phyloP scores from a whole-genome alignment of 495 filamentous ascomycete species.

The Podospora anserina region DNA sequence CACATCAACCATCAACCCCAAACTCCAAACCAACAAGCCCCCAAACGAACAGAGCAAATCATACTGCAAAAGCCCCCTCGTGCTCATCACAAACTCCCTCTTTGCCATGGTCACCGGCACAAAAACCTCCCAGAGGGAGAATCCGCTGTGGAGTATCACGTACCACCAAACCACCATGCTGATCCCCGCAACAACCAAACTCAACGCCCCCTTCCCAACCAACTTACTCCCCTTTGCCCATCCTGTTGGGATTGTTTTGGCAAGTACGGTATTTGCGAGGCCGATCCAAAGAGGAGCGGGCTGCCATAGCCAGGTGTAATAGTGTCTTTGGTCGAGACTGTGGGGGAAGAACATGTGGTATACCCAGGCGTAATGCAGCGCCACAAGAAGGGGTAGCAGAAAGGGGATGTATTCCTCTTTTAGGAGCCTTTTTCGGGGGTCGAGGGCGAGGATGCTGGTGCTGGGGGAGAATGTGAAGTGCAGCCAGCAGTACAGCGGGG shows the following conservation, averaged over 20 bases:
- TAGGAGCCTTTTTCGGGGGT: not conserved
- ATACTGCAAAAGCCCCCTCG: not conserved
- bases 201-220: not conserved
- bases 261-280: no score
- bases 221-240: not conserved
- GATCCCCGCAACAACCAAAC: not conserved
- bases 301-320: no score
- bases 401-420: not conserved
- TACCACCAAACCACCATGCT: not conserved
- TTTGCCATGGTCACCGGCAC: not conserved
- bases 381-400: no score
- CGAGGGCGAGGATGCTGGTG: no score
- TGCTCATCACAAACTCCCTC: not conserved
- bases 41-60: slow-evolving; percentile 4
- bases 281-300: no score
- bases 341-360: no score
- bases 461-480: not conserved
- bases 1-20: not conserved
- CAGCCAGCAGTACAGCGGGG: not conserved
- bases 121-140: not conserved
- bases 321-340: no score
- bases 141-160: not conserved
- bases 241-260: not conserved
- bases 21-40: not conserved
- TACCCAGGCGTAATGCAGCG: no score